Conservation (phyloP, 2,329 filamentous ascomycete species). For the Cladosporium sp. region DNA sequence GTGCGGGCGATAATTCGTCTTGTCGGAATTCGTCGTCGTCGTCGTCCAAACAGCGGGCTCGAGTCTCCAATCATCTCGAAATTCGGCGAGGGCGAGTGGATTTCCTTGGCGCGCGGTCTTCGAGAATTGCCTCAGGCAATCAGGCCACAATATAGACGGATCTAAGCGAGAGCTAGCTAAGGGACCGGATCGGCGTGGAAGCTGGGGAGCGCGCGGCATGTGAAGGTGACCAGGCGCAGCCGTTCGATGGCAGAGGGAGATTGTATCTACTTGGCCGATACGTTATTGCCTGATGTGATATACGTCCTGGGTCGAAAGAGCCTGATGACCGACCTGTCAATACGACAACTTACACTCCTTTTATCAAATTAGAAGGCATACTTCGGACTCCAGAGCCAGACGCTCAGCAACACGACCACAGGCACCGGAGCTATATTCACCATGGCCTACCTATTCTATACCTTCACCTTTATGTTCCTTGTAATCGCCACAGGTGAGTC, state of each 20-base stretch:
- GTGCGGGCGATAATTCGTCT: conserved; percentile 11
- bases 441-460: conserved; percentile 81
- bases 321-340: neutral
- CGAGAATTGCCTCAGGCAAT: neutral
- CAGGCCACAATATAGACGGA: neutral
- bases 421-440: conserved; percentile 11
- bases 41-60: neutral
- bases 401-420: neutral
- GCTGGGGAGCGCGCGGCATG: neutral
- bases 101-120: neutral
- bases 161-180: neutral
- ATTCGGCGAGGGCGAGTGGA: neutral
- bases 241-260: neutral
- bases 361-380: neutral
- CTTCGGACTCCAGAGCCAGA: neutral
- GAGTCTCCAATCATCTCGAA: neutral
- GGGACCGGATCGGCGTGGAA: conserved; percentile 4
- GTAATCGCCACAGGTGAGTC: conserved; percentile 63
- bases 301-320: neutral
- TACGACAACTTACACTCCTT: neutral
- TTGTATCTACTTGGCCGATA: neutral
- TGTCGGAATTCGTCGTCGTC: conserved; percentile 11
- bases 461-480: conserved; percentile 66
- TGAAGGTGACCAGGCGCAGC: neutral
- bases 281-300: neutral